Base-by-base conservation (phyloP, 1,284 basidiomycete genomes). In the Ceratorhiza oryzae-sativae region DNA sequence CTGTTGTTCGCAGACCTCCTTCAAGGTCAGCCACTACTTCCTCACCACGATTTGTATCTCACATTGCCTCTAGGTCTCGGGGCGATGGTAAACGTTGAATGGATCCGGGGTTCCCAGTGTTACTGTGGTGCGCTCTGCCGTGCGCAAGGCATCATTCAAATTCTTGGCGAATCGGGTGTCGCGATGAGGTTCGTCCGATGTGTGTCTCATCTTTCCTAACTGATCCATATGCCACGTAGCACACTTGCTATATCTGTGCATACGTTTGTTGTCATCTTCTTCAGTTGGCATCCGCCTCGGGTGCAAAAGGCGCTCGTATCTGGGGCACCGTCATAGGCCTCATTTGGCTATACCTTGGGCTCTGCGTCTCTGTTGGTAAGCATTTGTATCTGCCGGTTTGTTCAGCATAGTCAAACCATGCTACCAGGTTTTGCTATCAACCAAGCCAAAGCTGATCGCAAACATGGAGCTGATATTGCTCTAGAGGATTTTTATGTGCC, bases 81-180 rank as follows among this genome's bases (percentile, higher is more conserved):
- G n/a, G 65, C 65, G 13, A 42, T 68, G 30, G 65, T 68, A 4
- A 68, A 68, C 39, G 46, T 68, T 56, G 65, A 68, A 34, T 68
- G 65, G 65, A 46, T 68, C 41, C 65, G 65, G 23, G 65, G 65
- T 12, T 20, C 65, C 1, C 45, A 68, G 18, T 68, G 65, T 18
- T 73, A 74, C 27, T 76, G 75, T 48, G 74, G 75, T 51, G 34
- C 48, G 32, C 74, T 74, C 55, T 76, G 74, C 39, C 74, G 63
- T 3, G 63, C 73, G 10, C 75, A 76, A 71, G 75, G 75, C 6
- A 59, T 74, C 46, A 58, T 73, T 9, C 71, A 74, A 48, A 65
- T 61, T 34, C 65, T 74, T 1, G 73, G 73, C 34, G 73, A 74
- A 55, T 70, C 71, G 10, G 73, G 73, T n/a, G 73, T 74, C 10